Percentiles rank a stretch among this genome's conserved stretches.
Evolutionary conservation across 2,329 filamentous ascomycete species (phyloP).

Genomic region (Neoarthrinium moseri): DNA sequence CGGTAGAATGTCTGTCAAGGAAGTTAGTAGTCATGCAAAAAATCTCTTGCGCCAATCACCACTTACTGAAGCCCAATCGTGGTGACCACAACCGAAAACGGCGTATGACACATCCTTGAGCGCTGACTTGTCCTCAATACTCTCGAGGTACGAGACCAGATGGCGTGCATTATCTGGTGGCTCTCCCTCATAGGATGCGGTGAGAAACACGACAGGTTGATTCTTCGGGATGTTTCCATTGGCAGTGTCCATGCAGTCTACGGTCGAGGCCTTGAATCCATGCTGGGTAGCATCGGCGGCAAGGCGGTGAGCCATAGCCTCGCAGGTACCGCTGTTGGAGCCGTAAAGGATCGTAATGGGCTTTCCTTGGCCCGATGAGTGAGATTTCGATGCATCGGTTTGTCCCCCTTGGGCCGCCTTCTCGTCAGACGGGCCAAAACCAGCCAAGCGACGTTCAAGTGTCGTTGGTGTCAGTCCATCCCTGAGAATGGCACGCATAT

Average conservation of each 20-base stretch:
- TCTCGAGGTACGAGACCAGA: conserved; percentile 55
- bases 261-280: conserved; percentile 42
- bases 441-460: conserved; percentile 18
- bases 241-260: conserved; percentile 48
- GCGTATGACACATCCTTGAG: conserved; percentile 49
- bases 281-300: conserved; percentile 43
- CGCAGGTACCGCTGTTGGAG: conserved; percentile 58
- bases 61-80: conserved; percentile 43
- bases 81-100: conserved; percentile 54
- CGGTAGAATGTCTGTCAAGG: conserved; percentile 21
- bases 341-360: conserved; percentile 55
- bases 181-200: conserved; percentile 56
- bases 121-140: conserved; percentile 31
- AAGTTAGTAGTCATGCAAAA: conserved; percentile 13
- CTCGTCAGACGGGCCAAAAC: conserved; percentile 18
- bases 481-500: conserved; percentile 57
- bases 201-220: conserved; percentile 51
- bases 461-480: conserved; percentile 34
- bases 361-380: conserved; percentile 21
- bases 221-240: conserved; percentile 45
- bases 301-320: conserved; percentile 50
- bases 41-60: conserved; percentile 64
- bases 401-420: background rate
- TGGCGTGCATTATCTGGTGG: conserved; percentile 55
- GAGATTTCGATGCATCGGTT: conserved; percentile 7